Evolutionary conservation across 345 rosid genomes (phyloP).

Genomic region (Brassica juncea): DNA sequence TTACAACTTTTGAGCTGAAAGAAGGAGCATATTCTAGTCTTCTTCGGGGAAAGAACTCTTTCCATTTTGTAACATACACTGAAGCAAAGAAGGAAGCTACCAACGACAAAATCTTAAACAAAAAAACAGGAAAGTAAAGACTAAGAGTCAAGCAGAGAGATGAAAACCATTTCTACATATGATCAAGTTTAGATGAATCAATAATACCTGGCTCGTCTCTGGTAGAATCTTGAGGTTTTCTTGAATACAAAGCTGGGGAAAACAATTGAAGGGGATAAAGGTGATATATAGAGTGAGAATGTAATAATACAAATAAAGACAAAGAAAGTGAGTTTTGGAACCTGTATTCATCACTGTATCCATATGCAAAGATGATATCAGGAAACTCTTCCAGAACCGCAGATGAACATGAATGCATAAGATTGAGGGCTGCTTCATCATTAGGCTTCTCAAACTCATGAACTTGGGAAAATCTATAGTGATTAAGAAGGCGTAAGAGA

Average conservation of each 20-base stretch:
- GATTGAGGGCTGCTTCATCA: constrained; percentile 59
- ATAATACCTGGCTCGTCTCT: constrained; percentile 80
- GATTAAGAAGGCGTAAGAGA: background rate
- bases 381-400: constrained; percentile 71
- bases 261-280: background rate
- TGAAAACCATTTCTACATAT: background rate
- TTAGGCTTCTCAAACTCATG: constrained; percentile 80
- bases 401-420: constrained; percentile 74
- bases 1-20: background rate
- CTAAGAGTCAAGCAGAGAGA: constrained; percentile 10
- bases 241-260: constrained; percentile 71
- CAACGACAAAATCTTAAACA: constrained; percentile 62
- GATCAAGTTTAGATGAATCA: background rate
- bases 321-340: constrained; percentile 19
- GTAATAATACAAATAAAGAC: background rate
- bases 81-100: constrained; percentile 75
- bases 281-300: background rate
- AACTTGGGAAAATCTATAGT: constrained; percentile 59
- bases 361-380: constrained; percentile 77
- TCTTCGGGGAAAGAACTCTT: background rate
- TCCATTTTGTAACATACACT: constrained; percentile 67
- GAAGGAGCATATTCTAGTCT: background rate
- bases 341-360: constrained; percentile 81
- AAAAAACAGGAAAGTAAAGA: constrained; percentile 25
- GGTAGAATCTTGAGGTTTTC: constrained; percentile 77